These are phyloP conservation scores for Ophiostoma australiae DNA, from an alignment of 2,329 filamentous ascomycete species.

Conservation along the genomic window DNA sequence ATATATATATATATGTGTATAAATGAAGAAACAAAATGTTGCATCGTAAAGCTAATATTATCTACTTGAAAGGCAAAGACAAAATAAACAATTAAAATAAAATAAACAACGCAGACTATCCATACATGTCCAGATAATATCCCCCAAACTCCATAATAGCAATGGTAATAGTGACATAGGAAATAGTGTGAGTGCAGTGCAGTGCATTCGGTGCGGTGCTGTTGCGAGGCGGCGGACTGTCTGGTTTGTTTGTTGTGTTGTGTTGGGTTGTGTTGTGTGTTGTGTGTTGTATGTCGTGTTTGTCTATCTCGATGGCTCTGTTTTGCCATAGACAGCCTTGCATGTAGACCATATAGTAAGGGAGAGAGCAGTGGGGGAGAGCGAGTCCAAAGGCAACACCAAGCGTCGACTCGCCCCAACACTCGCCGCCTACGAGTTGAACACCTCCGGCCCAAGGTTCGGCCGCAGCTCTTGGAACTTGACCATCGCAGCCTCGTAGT, in stretches of 20 bases:
- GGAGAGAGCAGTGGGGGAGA: no score
- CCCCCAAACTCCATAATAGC: not conserved
- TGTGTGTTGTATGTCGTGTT: no score
- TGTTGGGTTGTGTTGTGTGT: not conserved
- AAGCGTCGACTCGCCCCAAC: not conserved
- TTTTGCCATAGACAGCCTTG: no score
- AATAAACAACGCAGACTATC: not conserved
- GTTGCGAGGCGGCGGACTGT: not conserved
- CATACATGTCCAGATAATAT: constrained; percentile 7
- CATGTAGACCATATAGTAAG: no score
- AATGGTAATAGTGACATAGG: constrained; percentile 1
- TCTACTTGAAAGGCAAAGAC: no score
- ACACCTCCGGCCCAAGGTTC: constrained; percentile 15
- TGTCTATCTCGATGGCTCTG: no score
- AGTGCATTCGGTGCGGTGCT: no score
- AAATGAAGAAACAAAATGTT: not conserved
- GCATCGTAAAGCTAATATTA: no score
- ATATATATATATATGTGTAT: not conserved
- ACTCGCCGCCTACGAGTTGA: not conserved
- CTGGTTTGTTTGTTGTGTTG: not conserved
- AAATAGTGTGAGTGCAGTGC: not conserved
- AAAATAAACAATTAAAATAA: not conserved
- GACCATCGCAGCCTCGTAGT: constrained; percentile 67
- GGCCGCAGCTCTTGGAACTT: constrained; percentile 63
- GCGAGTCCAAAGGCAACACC: no score